phyloP scores from a whole-genome alignment of 768 basidiomycete species.

The Leucocoprinus leucothites region DNA sequence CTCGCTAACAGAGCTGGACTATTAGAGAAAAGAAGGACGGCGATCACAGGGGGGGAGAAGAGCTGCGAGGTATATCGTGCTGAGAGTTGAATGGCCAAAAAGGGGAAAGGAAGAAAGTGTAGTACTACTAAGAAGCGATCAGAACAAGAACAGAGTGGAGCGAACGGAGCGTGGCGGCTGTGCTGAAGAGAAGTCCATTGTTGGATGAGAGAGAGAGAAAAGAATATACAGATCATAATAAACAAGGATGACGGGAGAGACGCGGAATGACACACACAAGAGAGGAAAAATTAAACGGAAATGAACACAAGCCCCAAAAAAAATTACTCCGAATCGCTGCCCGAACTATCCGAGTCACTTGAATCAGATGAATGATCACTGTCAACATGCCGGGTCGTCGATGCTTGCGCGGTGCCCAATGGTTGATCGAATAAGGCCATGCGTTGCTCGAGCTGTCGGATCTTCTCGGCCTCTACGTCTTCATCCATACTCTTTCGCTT shows the following conservation, averaged over 20 bases:
- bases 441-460: conserved; percentile 84
- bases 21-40: conserved; percentile 2
- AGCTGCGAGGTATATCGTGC: conserved; percentile 14
- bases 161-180: neutral
- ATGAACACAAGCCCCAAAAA: conserved; percentile 6
- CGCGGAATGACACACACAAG: conserved; percentile 12
- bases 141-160: conserved; percentile 8
- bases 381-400: conserved; percentile 42
- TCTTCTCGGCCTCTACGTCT: conserved; percentile 93
- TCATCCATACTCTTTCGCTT: conserved; percentile 98
- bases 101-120: neutral
- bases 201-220: conserved; percentile 22
- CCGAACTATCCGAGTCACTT: conserved; percentile 77
- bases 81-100: conserved; percentile 11
- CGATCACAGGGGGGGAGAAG: conserved; percentile 15
- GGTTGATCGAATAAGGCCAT: conserved; percentile 79
- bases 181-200: conserved; percentile 6
- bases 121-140: conserved; percentile 5
- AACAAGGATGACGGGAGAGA: conserved; percentile 16
- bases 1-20: neutral
- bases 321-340: conserved; percentile 73
- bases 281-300: conserved; percentile 12
- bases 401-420: conserved; percentile 34
- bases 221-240: conserved; percentile 32
- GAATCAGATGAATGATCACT: conserved; percentile 81